A percentile compares a stretch with the other conserved stretches of the same genome.
phyloP scores from a whole-genome alignment of 192 early-diverging fungal genomes.

The Backusella psychrophila region DNA sequence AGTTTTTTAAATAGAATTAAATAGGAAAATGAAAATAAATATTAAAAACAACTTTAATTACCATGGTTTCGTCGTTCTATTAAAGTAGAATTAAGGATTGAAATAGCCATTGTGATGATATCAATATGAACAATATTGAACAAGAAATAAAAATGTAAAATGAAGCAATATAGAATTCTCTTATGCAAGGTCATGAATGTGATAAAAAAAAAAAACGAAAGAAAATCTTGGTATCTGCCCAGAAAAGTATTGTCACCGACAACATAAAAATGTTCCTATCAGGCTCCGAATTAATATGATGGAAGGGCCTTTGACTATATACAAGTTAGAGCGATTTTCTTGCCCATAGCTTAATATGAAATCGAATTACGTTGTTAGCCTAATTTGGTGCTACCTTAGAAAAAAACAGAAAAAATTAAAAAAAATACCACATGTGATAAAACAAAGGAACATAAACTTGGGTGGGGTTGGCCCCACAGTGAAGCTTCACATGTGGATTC shows the following conservation, averaged over 20 bases:
- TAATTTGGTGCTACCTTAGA: neutral
- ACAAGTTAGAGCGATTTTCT: neutral
- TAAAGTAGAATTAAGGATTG: no score
- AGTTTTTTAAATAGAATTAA: neutral
- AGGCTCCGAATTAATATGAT: neutral
- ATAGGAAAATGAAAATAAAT: neutral
- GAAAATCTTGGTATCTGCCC: neutral
- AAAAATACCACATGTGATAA: neutral
- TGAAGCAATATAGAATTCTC: neutral
- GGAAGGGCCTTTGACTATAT: neutral
- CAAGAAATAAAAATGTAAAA: no score
- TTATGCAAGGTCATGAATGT: neutral
- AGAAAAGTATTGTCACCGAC: neutral
- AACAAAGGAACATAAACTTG: neutral
- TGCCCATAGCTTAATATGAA: neutral
- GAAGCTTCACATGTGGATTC: constrained; percentile 4
- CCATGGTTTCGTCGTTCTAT: no score
- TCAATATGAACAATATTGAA: no score
- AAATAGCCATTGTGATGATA: no score
- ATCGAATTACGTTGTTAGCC: neutral
- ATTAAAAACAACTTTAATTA: neutral
- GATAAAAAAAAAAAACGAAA: neutral
- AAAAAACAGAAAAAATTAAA: neutral
- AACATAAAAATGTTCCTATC: neutral
- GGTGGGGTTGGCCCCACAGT: neutral